Evolutionary conservation across 108 stramenopile genomes (phyloP).

Genomic region (Fragilaria crotonensis): DNA sequence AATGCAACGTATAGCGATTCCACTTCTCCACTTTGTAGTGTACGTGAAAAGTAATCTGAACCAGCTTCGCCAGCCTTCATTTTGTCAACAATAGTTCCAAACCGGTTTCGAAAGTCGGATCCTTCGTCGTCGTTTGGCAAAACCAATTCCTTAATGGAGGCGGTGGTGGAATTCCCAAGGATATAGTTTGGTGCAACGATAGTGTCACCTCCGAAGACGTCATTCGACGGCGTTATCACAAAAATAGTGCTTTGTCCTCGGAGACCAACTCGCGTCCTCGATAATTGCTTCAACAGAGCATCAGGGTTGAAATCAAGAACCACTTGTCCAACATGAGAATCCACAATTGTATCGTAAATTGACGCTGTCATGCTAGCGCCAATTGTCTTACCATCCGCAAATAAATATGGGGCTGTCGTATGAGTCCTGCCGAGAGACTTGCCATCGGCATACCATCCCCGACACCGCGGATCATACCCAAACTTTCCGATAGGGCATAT

Average conservation of each 20-base stretch:
- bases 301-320: slow-evolving; percentile 7
- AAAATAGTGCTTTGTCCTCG: too few relatives aligned
- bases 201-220: slow-evolving; percentile 21
- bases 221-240: slow-evolving; percentile 28
- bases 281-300: slow-evolving; percentile 1
- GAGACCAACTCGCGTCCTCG: slow-evolving; percentile 10
- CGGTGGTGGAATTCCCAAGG: neutral
- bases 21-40: slow-evolving; percentile 1
- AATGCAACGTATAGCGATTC: slow-evolving; percentile 25
- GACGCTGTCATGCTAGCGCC: slow-evolving; percentile 7
- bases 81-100: slow-evolving; percentile 14
- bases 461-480: slow-evolving; percentile 51
- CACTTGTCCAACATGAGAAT: slow-evolving; percentile 14
- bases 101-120: slow-evolving; percentile 4
- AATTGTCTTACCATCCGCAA: slow-evolving; percentile 1
- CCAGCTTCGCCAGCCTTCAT: slow-evolving; percentile 26
- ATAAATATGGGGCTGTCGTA: slow-evolving; percentile 21
- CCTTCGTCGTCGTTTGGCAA: slow-evolving; percentile 12
- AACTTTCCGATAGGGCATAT: slow-evolving; percentile 47
- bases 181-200: slow-evolving; percentile 22
- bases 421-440: slow-evolving; percentile 6
- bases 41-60: slow-evolving; percentile 11
- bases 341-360: slow-evolving; percentile 3
- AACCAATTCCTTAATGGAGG: slow-evolving; percentile 20
- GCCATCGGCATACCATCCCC: slow-evolving; percentile 29